Conservation (phyloP, 345 rosid species). For the Bruguiera sexangula region DNA sequence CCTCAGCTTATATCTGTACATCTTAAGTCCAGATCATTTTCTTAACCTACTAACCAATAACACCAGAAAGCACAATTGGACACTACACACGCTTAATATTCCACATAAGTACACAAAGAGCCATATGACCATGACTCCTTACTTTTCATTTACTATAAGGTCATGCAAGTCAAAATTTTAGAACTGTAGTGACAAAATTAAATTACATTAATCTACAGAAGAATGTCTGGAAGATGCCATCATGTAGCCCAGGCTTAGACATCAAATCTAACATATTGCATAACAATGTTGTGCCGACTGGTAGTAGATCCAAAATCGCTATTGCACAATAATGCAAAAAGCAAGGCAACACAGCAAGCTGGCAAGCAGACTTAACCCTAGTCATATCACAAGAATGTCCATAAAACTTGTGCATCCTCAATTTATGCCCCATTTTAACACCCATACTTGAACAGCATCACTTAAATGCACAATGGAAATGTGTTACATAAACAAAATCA, state of each 20-base stretch:
- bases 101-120: too few relatives aligned
- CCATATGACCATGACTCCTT: too few relatives aligned
- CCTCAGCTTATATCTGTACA: too few relatives aligned
- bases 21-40: too few relatives aligned
- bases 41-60: too few relatives aligned
- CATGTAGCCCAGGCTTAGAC: background rate
- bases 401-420: background rate
- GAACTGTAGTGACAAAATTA: background rate
- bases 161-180: background rate
- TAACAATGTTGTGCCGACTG: background rate
- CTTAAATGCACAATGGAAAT: background rate
- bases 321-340: background rate
- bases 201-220: background rate
- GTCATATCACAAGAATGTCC: background rate
- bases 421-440: background rate
- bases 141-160: background rate
- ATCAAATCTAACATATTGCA: background rate
- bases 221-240: background rate
- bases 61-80: too few relatives aligned
- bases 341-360: background rate
- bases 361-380: background rate
- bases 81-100: too few relatives aligned
- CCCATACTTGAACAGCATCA: background rate
- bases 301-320: too few relatives aligned
- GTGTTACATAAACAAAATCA: background rate